These are phyloP conservation scores for Helotiales sp. DNA, from an alignment of 2,329 filamentous ascomycete species.

Conservation along the genomic window DNA sequence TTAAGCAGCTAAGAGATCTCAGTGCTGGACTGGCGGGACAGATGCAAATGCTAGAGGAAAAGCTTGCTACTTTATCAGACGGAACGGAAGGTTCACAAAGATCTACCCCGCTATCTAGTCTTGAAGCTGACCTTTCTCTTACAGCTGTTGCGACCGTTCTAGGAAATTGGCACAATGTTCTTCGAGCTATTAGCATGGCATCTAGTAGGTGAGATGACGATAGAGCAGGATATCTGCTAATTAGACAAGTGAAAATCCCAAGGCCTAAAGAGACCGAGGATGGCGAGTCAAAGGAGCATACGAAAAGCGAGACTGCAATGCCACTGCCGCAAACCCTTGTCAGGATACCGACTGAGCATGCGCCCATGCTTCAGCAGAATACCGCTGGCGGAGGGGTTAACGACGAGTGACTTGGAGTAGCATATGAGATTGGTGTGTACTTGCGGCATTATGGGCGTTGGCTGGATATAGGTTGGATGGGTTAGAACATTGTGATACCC, in stretches of 20 bases:
- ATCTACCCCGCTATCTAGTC: background rate
- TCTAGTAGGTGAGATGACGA: constrained; percentile 59
- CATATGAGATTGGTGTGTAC: constrained; percentile 8
- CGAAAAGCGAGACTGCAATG: constrained; percentile 38
- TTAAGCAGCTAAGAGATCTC: constrained; percentile 75
- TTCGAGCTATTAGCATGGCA: constrained; percentile 83
- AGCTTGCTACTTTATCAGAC: constrained; percentile 73
- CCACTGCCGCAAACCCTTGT: constrained; percentile 78
- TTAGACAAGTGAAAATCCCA: constrained; percentile 63
- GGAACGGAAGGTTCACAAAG: constrained; percentile 69
- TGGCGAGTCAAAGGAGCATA: constrained; percentile 42
- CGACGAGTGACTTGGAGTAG: constrained; percentile 10
- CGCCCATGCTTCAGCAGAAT: constrained; percentile 55
- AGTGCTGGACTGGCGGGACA: constrained; percentile 77
- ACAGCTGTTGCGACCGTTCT: constrained; percentile 80
- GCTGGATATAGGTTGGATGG: background rate
- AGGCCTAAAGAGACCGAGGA: constrained; percentile 50
- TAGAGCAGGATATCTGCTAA: constrained; percentile 12
- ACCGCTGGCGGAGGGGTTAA: constrained; percentile 15
- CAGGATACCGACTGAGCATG: constrained; percentile 80
- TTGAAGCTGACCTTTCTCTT: constrained; percentile 14
- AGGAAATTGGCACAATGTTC: constrained; percentile 84
- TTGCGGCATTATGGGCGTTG: constrained; percentile 19
- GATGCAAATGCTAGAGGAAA: constrained; percentile 80
- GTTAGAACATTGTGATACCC: constrained; percentile 8